Conservation (phyloP, 2,329 filamentous ascomycete species). For the Trichophyton mentagrophytes region DNA sequence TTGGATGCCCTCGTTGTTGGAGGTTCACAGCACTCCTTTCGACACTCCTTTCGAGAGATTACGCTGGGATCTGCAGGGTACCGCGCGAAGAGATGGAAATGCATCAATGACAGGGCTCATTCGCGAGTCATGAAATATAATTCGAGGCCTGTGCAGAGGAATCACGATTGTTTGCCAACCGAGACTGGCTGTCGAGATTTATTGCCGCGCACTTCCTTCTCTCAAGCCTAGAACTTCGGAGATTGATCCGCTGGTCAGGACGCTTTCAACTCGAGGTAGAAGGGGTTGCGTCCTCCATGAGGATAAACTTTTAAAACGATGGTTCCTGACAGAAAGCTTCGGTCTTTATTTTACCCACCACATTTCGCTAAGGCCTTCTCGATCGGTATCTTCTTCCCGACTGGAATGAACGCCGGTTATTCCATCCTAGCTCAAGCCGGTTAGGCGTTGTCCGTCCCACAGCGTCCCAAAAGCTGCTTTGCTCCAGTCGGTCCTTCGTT, state of each 20-base stretch:
- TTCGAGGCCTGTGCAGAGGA: neutral
- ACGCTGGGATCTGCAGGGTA: neutral
- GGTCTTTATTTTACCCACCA: neutral
- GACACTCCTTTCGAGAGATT: neutral
- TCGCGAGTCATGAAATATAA: neutral
- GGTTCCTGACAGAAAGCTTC: neutral
- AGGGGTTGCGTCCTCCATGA: no score
- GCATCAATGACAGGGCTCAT: neutral
- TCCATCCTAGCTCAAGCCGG: neutral
- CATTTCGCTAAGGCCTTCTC: conserved; percentile 2
- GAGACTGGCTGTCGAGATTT: neutral
- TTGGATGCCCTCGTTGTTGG: neutral
- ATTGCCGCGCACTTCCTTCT: neutral
- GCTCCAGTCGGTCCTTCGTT: neutral
- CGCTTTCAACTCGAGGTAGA: no score
- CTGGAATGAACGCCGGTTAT: neutral
- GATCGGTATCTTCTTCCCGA: neutral
- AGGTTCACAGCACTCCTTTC: neutral
- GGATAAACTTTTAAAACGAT: neutral
- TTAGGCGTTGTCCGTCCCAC: neutral
- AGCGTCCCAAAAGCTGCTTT: neutral
- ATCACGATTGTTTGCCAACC: neutral
- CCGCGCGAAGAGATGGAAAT: neutral
- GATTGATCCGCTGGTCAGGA: neutral
- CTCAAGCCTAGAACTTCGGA: neutral